Evolutionary conservation across 1,284 basidiomycete species (phyloP).

Genomic region (Schizophyllum commune): DNA sequence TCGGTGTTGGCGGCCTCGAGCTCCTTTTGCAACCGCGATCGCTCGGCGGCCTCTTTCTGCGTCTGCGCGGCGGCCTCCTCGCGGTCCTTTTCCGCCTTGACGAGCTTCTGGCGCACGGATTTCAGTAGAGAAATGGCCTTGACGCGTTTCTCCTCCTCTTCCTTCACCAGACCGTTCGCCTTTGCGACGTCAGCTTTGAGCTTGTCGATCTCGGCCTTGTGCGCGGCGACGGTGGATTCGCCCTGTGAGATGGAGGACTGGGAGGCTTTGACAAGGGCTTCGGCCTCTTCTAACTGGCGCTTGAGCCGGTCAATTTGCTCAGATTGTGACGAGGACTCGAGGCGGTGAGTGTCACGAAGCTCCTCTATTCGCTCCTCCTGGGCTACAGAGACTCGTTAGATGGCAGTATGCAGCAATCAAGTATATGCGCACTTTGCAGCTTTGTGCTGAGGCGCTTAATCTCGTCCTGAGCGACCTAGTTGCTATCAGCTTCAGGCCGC

Average conservation of each 20-base stretch:
- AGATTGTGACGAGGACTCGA: conserved; percentile 71
- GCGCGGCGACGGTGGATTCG: conserved; percentile 41
- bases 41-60: conserved; percentile 24
- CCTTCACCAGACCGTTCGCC: conserved; percentile 60
- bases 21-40: conserved; percentile 26
- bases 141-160: conserved; percentile 93
- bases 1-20: conserved; percentile 55
- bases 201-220: conserved; percentile 45
- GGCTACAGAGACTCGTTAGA: conserved; percentile 33
- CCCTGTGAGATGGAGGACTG: conserved; percentile 36
- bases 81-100: conserved; percentile 88
- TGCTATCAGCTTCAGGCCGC: not conserved
- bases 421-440: conserved; percentile 50
- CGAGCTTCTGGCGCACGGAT: conserved; percentile 86
- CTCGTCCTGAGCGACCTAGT: conserved; percentile 63
- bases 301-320: conserved; percentile 67
- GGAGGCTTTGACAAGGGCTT: conserved; percentile 56
- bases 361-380: conserved; percentile 82
- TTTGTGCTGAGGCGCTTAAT: conserved; percentile 66
- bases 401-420: not conserved
- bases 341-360: conserved; percentile 71
- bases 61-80: conserved; percentile 66
- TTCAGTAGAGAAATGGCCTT: conserved; percentile 88
- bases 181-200: conserved; percentile 57
- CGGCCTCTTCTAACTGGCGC: conserved; percentile 61